phyloP scores from a whole-genome alignment of 2,329 filamentous ascomycete genomes.

The Iodosphaeria phyllophila region DNA sequence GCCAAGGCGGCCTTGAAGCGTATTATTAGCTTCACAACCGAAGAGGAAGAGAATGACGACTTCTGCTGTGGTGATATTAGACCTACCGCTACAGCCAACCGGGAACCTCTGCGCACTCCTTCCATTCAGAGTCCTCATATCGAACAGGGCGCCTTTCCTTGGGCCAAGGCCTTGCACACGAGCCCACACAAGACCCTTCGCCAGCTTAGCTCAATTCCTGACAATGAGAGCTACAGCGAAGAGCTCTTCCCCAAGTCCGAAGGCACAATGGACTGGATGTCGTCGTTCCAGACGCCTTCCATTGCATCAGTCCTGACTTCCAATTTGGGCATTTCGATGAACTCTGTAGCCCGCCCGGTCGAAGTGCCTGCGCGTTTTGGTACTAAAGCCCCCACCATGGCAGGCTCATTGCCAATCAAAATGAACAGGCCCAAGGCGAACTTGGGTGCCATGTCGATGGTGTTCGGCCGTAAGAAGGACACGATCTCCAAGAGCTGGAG shows the following conservation, averaged over 20 bases:
- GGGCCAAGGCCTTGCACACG: conserved; percentile 76
- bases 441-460: conserved; percentile 52
- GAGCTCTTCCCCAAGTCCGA: conserved; percentile 73
- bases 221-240: conserved; percentile 62
- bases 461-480: conserved; percentile 63
- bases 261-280: conserved; percentile 59
- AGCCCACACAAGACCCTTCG: conserved; percentile 53
- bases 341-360: conserved; percentile 38
- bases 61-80: conserved; percentile 75
- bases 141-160: conserved; percentile 75
- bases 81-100: conserved; percentile 67
- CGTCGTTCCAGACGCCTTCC: conserved; percentile 60
- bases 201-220: conserved; percentile 73
- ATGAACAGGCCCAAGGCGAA: conserved; percentile 58
- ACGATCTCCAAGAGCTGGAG: conserved; percentile 96
- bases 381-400: conserved; percentile 36
- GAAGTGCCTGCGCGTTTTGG: conserved; percentile 23
- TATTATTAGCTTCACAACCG: conserved; percentile 79
- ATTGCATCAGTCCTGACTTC: conserved; percentile 74
- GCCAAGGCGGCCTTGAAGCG: conserved; percentile 63
- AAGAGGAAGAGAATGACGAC: conserved; percentile 80
- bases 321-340: conserved; percentile 62
- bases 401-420: conserved; percentile 58
- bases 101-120: conserved; percentile 86
- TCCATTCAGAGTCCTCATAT: conserved; percentile 78